A percentile compares a stretch with the other conserved stretches of the same genome.
phyloP scores from a whole-genome alignment of 805 yeast genomes.

The Teunomyces gatunensis region DNA sequence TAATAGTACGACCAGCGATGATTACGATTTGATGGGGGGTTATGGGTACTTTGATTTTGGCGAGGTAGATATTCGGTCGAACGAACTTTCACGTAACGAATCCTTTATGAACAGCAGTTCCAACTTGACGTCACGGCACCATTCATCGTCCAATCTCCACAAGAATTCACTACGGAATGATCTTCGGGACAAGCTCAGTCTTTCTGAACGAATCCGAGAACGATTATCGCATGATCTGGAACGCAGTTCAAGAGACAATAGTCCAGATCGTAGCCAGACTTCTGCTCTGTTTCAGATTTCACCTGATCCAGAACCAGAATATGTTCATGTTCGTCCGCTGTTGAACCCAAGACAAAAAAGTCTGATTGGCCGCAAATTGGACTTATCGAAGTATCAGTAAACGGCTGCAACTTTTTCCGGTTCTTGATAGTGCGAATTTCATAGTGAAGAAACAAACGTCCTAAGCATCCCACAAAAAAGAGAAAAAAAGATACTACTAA shows the following conservation, averaged over 20 bases:
- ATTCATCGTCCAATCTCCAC: constrained; percentile 27
- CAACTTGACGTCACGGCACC: constrained; percentile 19
- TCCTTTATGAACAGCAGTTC: constrained; percentile 27
- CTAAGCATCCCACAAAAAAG: too few relatives aligned
- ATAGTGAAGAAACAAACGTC: too few relatives aligned
- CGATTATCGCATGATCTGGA: constrained; percentile 17
- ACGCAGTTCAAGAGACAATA: not conserved
- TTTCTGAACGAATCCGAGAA: constrained; percentile 40
- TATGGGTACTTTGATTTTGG: constrained; percentile 83
- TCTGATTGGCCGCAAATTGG: constrained; percentile 4
- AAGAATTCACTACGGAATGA: constrained; percentile 14
- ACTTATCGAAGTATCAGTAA: constrained; percentile 5
- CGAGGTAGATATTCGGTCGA: constrained; percentile 57
- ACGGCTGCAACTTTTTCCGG: constrained; percentile 5
- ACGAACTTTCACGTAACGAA: constrained; percentile 27
- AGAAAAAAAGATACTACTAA: too few relatives aligned
- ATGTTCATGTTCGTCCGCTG: not conserved
- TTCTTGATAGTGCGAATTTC: not conserved
- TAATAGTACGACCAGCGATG: constrained; percentile 19
- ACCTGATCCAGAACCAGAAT: not conserved
- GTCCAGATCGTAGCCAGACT: not conserved
- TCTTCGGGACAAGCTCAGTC: constrained; percentile 27
- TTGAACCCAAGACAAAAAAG: not conserved
- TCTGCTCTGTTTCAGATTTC: not conserved
- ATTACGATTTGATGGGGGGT: constrained; percentile 61